Evolutionary conservation across 1,139 yeast species (phyloP), one percentile per base, ranked within the genome.

Genomic region (Eremothecium gossypii): DNA sequence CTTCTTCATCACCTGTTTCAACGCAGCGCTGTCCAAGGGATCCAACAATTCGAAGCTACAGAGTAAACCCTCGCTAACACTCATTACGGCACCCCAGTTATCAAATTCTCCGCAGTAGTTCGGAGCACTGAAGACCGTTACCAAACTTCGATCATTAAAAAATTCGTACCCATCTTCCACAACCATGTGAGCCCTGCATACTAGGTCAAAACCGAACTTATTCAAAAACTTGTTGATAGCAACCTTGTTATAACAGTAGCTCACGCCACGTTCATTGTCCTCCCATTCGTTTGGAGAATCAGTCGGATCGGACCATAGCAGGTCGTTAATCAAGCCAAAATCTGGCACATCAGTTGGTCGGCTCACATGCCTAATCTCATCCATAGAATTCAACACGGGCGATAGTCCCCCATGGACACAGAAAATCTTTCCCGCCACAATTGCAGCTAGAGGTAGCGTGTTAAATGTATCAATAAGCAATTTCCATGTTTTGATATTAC

Each of bases 31-130:
- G 64, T 91, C 98, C 56, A 91, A 71, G 7, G 98, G 98, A 65
- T 91, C 96, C 47, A 91, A 69, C 49, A 91, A 72, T 63, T 91
- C 97, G 65, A 91, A 91, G 45, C 91, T 81, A 63, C 97, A 91
- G 47, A 91, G 68, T 49, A 91, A 69, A 54, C 87, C 96, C 52
- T 91, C 96, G 51, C 85, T 79, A 12, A 91, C 97, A 54, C 94
- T 79, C 98, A 91, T 91, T 2, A 91, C 96, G 0, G 97, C 97
- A 17, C 97, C 98, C 96, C 96, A 91, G 60, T 91, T 91, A 62
- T 91, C 97, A 57, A 91, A 91, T 63, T 91, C 98, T 32, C 98
- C 97, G 66, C 98, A 91, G 61, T 91, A 91, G 64, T 91, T 91
- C 1, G 98, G 97, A 0, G 98, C 98, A 43, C 87, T 78, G 62